phyloP scores from a whole-genome alignment of 352 stramenopile species.

The Phytophthora sp. region DNA sequence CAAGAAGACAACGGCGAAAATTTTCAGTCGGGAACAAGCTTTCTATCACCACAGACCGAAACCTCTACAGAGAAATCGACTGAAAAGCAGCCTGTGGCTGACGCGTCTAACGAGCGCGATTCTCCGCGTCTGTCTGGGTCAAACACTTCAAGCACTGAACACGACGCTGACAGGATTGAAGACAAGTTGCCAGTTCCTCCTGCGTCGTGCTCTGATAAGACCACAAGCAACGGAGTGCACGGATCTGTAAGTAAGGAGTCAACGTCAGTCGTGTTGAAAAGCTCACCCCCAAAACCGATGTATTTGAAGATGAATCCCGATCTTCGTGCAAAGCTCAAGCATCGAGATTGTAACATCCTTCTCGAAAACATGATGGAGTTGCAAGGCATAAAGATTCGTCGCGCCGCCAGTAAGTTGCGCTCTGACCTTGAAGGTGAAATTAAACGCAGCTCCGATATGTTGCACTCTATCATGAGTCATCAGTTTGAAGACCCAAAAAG shows the following conservation, averaged over 20 bases:
- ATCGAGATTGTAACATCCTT: conserved; percentile 32
- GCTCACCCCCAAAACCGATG: neutral
- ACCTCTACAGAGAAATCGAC: neutral
- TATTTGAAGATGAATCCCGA: neutral
- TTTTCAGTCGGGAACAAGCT: neutral
- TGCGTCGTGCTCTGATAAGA: conserved; percentile 5
- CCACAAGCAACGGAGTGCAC: conserved; percentile 22
- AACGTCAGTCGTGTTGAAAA: neutral
- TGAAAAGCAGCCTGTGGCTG: no score
- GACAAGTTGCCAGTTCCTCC: neutral
- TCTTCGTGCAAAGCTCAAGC: conserved; percentile 9
- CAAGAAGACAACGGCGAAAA: neutral
- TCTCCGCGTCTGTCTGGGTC: neutral
- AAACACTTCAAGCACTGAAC: neutral
- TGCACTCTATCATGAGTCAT: conserved; percentile 22
- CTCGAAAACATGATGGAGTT: conserved; percentile 34
- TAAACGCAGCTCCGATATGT: conserved; percentile 20
- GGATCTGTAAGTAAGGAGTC: neutral
- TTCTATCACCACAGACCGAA: neutral
- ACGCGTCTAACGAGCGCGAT: no score
- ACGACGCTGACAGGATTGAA: conserved; percentile 10
- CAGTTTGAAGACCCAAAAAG: conserved; percentile 22
- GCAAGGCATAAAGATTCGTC: conserved; percentile 22
- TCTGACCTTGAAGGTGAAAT: conserved; percentile 19
- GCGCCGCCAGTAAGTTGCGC: conserved; percentile 11